Evolutionary conservation across 2,329 filamentous ascomycete species (phyloP), one percentile per base, ranked within the genome.

Genomic region (Chaetoscypha palmicola): DNA sequence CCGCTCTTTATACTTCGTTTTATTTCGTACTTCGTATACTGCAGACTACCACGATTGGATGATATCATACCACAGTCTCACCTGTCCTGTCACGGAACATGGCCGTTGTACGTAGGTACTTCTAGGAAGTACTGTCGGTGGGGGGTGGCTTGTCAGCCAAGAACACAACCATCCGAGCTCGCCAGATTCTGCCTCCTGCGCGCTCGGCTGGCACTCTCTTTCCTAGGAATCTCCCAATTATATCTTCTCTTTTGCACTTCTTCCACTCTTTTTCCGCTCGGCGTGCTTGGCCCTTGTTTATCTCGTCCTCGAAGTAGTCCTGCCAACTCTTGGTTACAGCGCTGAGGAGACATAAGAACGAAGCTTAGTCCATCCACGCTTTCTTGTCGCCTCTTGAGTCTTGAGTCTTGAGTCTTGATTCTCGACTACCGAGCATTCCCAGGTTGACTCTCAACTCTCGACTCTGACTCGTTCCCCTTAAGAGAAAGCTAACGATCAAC

Each of bases 221-320:
- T 24, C 22, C 35, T 14, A 24, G 23, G 16, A 28, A 7, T 16
- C 19, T 16, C 32, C 32, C 32, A 34, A 34, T 34, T 34, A 17
- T 17, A 19, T 19, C 32, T 34, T 34, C 32, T 16, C 12, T 16
- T 34, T 34, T 19, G 32, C 32, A 34, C 19, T 19, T 34, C 32
- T 40, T 40, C 38, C 38, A 40, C 38, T 32, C 38, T 40, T 39
- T 32, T 40, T 14, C 22, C 26, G 17, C 38, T 40, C 38, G 38
- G 38, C 38, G 38, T 40, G 26, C 38, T 40, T 40, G 38, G 38
- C 17, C 14, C 10, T 7, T 17, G 8, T 16, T 9, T 12, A 8
- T 19, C 17, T 4, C n/a, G 12, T 9, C 19, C n/a, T 9, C 12
- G 19, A 34, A 34, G 10, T 9, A n/a, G 12, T 34, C 32, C 12